Evolutionary conservation across 257 asterid species (phyloP).

Genomic region (Capsicum rhomboideum): DNA sequence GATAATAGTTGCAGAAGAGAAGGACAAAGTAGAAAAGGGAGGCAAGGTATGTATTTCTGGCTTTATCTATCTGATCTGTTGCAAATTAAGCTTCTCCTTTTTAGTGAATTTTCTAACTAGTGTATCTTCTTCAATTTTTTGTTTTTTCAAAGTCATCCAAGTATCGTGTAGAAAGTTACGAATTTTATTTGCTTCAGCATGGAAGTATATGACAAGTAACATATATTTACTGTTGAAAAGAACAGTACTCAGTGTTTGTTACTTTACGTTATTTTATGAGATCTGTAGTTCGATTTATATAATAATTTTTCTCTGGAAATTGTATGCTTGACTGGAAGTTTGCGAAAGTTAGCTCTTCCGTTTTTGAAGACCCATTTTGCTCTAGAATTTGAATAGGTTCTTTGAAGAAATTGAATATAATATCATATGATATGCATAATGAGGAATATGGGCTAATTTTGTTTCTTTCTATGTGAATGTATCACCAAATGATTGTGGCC

Average conservation of each 20-base stretch:
- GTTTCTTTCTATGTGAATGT: constrained; percentile 27
- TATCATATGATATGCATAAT: not conserved
- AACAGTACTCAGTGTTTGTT: not conserved
- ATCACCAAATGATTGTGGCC: constrained; percentile 35
- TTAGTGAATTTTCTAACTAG: too few species aligned
- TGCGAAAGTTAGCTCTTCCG: not conserved
- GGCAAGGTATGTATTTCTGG: constrained; percentile 56
- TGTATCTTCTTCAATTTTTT: too few species aligned
- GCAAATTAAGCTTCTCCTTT: not conserved
- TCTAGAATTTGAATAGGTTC: not conserved
- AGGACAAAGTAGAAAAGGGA: constrained; percentile 96
- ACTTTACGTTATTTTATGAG: not conserved
- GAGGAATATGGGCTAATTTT: constrained; percentile 17
- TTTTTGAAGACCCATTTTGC: not conserved
- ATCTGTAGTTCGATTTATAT: not conserved
- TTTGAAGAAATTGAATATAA: not conserved
- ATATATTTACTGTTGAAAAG: not conserved
- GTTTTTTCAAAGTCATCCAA: too few species aligned
- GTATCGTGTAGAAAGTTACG: not conserved
- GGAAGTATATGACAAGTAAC: not conserved
- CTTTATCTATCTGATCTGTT: not conserved
- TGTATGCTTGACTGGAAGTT: not conserved
- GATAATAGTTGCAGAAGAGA: constrained; percentile 86
- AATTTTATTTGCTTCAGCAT: not conserved
- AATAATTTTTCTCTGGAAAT: not conserved